A percentile compares a stretch with the other conserved stretches of the same genome.
Evolutionary conservation across 495 filamentous ascomycete species (phyloP).

Genomic region (Aspergillus incahuasiensis): DNA sequence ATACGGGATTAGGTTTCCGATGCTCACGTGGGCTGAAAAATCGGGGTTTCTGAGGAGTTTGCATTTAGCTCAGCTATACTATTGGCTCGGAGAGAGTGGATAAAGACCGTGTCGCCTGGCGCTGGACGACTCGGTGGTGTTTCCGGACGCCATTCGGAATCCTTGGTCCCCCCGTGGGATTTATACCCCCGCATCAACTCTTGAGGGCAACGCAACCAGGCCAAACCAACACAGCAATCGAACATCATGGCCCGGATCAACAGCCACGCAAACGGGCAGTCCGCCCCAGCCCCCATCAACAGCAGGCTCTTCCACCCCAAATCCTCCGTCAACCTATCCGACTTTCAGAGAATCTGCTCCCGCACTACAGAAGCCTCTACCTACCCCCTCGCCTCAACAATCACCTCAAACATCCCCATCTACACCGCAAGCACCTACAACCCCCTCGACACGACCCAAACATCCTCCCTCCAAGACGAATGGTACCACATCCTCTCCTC

Average conservation of each 20-base stretch:
- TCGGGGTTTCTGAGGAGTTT: neutral
- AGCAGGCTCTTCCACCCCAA: constrained; percentile 22
- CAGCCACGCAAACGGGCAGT: neutral
- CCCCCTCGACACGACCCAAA: constrained; percentile 11
- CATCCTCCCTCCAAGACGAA: constrained; percentile 45
- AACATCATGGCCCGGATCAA: neutral
- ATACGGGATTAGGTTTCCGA: constrained; percentile 15
- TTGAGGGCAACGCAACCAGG: neutral
- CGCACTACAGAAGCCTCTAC: constrained; percentile 26
- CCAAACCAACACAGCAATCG: neutral
- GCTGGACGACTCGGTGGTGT: neutral
- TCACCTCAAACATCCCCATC: constrained; percentile 48
- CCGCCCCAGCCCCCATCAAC: neutral
- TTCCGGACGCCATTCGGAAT: constrained; percentile 1
- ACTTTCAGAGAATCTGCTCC: constrained; percentile 42
- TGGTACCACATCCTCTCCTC: constrained; percentile 49
- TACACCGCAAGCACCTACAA: constrained; percentile 39
- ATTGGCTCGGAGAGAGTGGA: neutral
- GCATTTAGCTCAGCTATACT: neutral
- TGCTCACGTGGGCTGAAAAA: constrained; percentile 5
- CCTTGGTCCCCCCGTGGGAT: neutral
- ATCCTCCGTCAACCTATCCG: constrained; percentile 22
- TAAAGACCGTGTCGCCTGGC: neutral
- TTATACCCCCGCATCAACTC: neutral
- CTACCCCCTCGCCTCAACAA: constrained; percentile 40